Conservation (phyloP, 2,329 filamentous ascomycete species). For the Bipolaris oryzae region DNA sequence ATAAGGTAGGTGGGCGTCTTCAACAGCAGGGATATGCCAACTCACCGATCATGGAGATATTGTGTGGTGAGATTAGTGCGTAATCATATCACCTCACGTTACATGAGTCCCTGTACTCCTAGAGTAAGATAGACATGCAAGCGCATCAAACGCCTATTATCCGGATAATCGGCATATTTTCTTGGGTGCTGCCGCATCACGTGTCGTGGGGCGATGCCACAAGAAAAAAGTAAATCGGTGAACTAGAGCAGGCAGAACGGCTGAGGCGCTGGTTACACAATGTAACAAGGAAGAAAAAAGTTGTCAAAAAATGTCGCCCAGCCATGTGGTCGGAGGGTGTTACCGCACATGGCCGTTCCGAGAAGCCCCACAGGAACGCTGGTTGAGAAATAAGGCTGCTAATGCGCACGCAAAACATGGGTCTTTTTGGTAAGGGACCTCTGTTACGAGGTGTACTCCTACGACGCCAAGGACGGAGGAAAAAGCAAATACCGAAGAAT, state of each 20-base stretch:
- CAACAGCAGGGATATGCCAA: not conserved
- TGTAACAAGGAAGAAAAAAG: not conserved
- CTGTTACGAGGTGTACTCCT: not conserved
- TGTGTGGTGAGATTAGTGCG: not conserved
- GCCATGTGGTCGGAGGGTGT: not conserved
- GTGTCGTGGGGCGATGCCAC: not conserved
- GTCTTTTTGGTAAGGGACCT: not conserved
- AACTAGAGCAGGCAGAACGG: not conserved
- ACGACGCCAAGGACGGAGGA: not conserved
- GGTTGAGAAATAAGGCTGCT: not conserved
- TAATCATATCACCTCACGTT: not conserved
- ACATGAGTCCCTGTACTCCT: not conserved
- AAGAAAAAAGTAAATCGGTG: not conserved
- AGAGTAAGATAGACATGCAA: not conserved
- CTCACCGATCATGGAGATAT: conserved; percentile 1
- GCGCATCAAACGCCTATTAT: not conserved
- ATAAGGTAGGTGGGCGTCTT: not conserved
- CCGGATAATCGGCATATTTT: not conserved
- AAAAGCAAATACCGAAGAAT: not conserved
- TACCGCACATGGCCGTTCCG: not conserved
- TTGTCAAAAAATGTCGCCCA: not conserved
- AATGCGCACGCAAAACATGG: conserved; percentile 8
- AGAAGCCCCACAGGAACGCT: conserved; percentile 1
- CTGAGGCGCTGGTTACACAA: not conserved
- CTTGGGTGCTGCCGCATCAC: not conserved